These are phyloP conservation scores for Fusarium nurragi DNA, from an alignment of 2,329 filamentous ascomycete species.

Conservation along the genomic window DNA sequence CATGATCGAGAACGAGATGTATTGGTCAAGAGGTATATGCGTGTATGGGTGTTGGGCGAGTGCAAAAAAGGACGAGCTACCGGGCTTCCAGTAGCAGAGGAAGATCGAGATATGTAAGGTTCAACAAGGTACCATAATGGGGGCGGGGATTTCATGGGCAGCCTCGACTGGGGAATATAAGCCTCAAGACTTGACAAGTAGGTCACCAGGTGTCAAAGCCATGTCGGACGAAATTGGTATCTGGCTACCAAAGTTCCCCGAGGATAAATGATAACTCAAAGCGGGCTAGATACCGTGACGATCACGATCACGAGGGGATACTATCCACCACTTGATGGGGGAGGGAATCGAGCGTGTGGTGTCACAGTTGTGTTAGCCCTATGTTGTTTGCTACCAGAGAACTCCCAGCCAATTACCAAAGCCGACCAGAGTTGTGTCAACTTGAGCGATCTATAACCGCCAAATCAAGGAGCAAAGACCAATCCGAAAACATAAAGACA, in stretches of 20 bases:
- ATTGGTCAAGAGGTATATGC: constrained; percentile 8
- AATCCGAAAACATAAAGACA: constrained; percentile 6
- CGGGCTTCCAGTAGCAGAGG: constrained; percentile 35
- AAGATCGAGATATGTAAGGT: constrained; percentile 7
- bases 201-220: constrained; percentile 35
- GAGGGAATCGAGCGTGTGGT: constrained; percentile 23
- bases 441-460: constrained; percentile 12
- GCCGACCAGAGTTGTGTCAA: neutral
- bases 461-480: constrained; percentile 22
- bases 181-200: constrained; percentile 28
- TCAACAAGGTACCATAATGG: constrained; percentile 15
- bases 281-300: constrained; percentile 28
- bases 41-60: constrained; percentile 1
- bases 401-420: constrained; percentile 5
- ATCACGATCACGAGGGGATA: constrained; percentile 36
- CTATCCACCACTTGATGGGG: constrained; percentile 29
- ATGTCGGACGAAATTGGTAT: constrained; percentile 12
- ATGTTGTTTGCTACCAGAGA: neutral
- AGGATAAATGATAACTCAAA: constrained; percentile 33
- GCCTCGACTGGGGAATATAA: constrained; percentile 36
- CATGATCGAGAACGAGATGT: constrained; percentile 48
- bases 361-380: constrained; percentile 17
- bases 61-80: constrained; percentile 9
- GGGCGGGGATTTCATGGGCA: constrained; percentile 8
- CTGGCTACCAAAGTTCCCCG: constrained; percentile 11